Evolutionary conservation across 257 asterid genomes (phyloP).

Genomic region (Solanum paucissectum): DNA sequence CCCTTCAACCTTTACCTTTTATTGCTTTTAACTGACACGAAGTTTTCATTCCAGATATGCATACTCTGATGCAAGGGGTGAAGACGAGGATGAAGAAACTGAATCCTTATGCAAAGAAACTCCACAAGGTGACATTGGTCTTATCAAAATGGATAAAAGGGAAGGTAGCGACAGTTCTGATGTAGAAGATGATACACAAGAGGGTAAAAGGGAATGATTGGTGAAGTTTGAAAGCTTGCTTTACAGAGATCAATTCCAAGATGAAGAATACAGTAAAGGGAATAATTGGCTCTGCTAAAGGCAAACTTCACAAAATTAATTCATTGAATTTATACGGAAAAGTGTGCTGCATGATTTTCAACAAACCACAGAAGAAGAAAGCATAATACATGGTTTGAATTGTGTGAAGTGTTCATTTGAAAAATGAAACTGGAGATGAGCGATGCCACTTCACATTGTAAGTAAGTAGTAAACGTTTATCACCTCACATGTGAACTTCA

Average conservation of each 20-base stretch:
- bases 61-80: constrained; percentile 71
- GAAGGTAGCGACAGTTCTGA: constrained; percentile 42
- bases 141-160: constrained; percentile 46
- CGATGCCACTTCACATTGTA: neutral
- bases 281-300: neutral
- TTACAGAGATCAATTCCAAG: neutral
- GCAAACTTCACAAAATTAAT: neutral
- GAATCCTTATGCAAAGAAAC: constrained; percentile 53
- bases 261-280: neutral
- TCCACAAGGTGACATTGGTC: constrained; percentile 57
- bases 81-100: constrained; percentile 67
- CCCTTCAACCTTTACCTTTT: neutral
- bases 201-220: constrained; percentile 44
- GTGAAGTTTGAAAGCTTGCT: neutral
- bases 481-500: neutral
- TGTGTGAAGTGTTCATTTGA: neutral
- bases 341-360: neutral
- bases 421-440: neutral
- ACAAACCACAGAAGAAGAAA: neutral
- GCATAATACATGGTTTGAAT: neutral
- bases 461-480: neutral
- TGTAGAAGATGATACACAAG: constrained; percentile 39
- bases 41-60: constrained; percentile 53
- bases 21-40: neutral
- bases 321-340: neutral